Percentiles rank a stretch among this genome's conserved stretches.
Conservation (phyloP, 176 grass and related monocot species). For the Canna indica region DNA sequence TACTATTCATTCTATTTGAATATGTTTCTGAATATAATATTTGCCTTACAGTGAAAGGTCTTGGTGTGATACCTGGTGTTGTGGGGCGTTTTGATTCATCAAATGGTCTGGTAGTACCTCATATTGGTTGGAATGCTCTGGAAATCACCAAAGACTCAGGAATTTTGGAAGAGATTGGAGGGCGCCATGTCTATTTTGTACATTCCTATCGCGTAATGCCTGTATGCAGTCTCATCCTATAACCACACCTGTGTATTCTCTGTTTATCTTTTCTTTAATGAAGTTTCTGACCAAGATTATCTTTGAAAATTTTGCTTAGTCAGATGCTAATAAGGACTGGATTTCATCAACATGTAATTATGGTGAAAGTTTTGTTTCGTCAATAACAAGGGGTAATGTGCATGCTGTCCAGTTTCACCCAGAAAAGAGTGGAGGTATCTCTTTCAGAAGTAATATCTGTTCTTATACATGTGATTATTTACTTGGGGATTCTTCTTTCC, state of each 20-base stretch:
- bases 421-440: constrained; percentile 93
- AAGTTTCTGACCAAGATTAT: constrained; percentile 26
- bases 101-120: constrained; percentile 72
- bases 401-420: constrained; percentile 96
- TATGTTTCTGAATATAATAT: constrained; percentile 6
- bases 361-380: constrained; percentile 77
- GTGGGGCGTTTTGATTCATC: constrained; percentile 81
- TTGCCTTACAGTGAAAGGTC: constrained; percentile 61
- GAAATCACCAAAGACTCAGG: constrained; percentile 67
- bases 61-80: constrained; percentile 82
- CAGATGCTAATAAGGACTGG: constrained; percentile 81
- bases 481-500: neutral
- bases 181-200: constrained; percentile 92
- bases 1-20: neutral
- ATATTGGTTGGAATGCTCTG: constrained; percentile 95
- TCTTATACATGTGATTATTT: neutral
- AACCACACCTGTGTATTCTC: neutral
- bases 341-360: constrained; percentile 84
- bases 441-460: neutral
- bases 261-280: constrained; percentile 10
- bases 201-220: constrained; percentile 79
- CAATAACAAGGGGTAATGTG: constrained; percentile 80
- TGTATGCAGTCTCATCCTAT: constrained; percentile 26
- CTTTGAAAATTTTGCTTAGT: constrained; percentile 49
- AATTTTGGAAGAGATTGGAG: constrained; percentile 66